Percentiles rank a stretch among this genome's conserved stretches.
Conservation (phyloP, 495 filamentous ascomycete species). For the Saxophila tyrrhenica region DNA sequence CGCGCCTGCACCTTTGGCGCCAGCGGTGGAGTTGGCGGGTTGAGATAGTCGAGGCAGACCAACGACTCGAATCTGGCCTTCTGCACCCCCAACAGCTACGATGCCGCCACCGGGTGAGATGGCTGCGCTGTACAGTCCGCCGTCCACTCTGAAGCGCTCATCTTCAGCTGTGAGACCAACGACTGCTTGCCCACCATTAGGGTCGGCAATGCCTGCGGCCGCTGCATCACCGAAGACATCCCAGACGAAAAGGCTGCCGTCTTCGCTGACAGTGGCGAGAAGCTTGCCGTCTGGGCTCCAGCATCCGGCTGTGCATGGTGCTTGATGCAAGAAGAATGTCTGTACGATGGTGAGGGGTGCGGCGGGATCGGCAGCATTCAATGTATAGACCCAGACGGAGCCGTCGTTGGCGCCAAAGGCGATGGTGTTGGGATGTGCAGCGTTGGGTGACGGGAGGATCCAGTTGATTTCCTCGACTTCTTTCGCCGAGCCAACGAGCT, state of each 20-base stretch:
- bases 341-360: constrained; percentile 69
- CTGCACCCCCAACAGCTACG: constrained; percentile 77
- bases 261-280: constrained; percentile 82
- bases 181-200: constrained; percentile 52
- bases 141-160: constrained; percentile 83
- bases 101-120: constrained; percentile 66
- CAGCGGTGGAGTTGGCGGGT: constrained; percentile 1
- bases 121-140: constrained; percentile 77
- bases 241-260: constrained; percentile 81
- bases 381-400: constrained; percentile 83
- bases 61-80: constrained; percentile 70
- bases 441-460: constrained; percentile 63
- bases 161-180: constrained; percentile 73
- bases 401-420: constrained; percentile 90
- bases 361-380: constrained; percentile 52
- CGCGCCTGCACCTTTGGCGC: constrained; percentile 32
- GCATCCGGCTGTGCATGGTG: constrained; percentile 72
- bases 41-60: constrained; percentile 61
- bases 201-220: constrained; percentile 56
- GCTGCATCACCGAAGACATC: constrained; percentile 81
- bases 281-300: constrained; percentile 85
- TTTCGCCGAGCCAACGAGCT: constrained; percentile 56
- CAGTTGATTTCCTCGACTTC: constrained; percentile 96
- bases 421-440: constrained; percentile 62
- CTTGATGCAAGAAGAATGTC: constrained; percentile 82